Conservation (phyloP, 805 yeast species). For the Scheffersomyces spartinae region DNA sequence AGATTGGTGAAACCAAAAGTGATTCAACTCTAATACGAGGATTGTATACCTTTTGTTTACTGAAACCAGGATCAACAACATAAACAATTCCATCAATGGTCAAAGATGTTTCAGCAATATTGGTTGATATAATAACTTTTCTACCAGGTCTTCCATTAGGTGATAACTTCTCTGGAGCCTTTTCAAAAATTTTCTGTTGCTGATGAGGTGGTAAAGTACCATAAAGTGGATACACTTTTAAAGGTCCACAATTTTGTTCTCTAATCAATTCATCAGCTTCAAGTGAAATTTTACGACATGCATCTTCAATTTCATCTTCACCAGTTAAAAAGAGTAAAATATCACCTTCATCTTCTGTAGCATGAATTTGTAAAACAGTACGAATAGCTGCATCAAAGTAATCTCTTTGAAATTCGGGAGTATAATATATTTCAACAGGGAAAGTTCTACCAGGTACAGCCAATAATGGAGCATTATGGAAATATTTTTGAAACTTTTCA, state of each 20-base stretch:
- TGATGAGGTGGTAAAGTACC: conserved; percentile 95
- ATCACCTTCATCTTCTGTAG: conserved; percentile 92
- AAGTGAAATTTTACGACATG: conserved; percentile 75
- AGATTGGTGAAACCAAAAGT: conserved; percentile 85
- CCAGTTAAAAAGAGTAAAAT: conserved; percentile 82
- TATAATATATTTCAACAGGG: conserved; percentile 93
- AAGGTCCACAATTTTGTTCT: conserved; percentile 84
- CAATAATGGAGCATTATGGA: conserved; percentile 82
- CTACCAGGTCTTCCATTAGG: conserved; percentile 88
- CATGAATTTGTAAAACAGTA: conserved; percentile 92
- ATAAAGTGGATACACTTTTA: conserved; percentile 83
- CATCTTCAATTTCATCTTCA: conserved; percentile 97
- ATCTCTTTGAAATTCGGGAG: conserved; percentile 94
- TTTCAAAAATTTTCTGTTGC: conserved; percentile 87
- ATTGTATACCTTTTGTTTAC: conserved; percentile 92
- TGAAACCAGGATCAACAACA: conserved; percentile 95
- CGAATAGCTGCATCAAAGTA: conserved; percentile 91
- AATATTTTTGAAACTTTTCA: conserved; percentile 84
- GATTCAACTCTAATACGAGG: conserved; percentile 96
- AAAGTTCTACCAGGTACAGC: conserved; percentile 98
- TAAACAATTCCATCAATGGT: conserved; percentile 96
- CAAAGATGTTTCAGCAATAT: conserved; percentile 95
- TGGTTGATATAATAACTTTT: conserved; percentile 84
- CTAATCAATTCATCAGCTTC: conserved; percentile 85
- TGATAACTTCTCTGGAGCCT: conserved; percentile 67